Evolutionary conservation across 2,329 filamentous ascomycete species (phyloP).

Genomic region (Fusarium equiseti): DNA sequence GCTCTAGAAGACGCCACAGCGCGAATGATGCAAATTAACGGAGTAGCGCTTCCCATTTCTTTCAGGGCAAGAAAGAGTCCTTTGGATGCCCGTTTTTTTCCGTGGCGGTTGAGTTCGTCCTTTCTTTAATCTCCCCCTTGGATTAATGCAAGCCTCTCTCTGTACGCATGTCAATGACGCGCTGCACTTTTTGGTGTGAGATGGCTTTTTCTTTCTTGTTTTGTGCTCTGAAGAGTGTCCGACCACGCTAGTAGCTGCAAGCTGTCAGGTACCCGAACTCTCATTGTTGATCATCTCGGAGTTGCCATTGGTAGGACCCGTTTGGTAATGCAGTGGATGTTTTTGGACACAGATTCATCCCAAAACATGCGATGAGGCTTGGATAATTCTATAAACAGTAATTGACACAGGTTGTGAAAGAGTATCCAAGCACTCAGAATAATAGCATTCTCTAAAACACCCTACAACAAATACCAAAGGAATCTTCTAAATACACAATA

Average conservation of each 20-base stretch:
- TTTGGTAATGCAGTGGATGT: neutral
- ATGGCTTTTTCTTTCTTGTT: neutral
- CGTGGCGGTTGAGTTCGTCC: slow-evolving; percentile 33
- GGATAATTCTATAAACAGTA: neutral
- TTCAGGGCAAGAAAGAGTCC: slow-evolving; percentile 7
- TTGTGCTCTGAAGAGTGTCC: neutral
- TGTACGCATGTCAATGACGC: slow-evolving; percentile 21
- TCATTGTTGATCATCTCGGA: neutral
- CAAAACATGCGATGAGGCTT: neutral
- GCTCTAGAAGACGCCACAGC: slow-evolving; percentile 33
- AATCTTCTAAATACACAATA: neutral
- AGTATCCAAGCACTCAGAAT: neutral
- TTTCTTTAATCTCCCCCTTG: slow-evolving; percentile 36
- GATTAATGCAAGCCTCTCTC: slow-evolving; percentile 13
- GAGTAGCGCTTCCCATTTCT: slow-evolving; percentile 8
- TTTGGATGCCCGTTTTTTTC: slow-evolving; percentile 31
- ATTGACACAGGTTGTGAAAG: neutral
- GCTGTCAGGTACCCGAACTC: slow-evolving; percentile 37
- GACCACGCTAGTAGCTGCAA: slow-evolving; percentile 26
- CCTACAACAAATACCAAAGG: neutral
- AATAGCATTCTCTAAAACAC: neutral
- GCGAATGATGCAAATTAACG: slow-evolving; percentile 24
- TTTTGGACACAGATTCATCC: neutral
- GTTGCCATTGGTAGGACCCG: neutral
- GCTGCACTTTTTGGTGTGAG: slow-evolving; percentile 3